Evolutionary conservation across 768 basidiomycete genomes (phyloP).

Genomic region (Leccinum longicurvipes): DNA sequence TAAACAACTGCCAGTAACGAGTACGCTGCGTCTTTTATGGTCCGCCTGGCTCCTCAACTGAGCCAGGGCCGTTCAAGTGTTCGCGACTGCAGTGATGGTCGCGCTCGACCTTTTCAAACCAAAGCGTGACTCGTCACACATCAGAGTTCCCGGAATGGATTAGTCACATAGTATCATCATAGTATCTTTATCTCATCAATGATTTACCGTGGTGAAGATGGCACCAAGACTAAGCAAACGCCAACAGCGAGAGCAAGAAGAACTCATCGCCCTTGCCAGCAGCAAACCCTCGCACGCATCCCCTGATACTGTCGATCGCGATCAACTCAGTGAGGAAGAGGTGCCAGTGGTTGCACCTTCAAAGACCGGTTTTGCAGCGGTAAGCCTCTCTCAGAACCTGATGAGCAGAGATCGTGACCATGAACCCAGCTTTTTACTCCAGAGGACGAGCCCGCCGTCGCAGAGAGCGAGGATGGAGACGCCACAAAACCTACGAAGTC

Average conservation of each 20-base stretch:
- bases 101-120: too few species aligned
- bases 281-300: slow-evolving; percentile 18
- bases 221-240: slow-evolving; percentile 77
- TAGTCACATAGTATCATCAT: too few species aligned
- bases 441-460: slow-evolving; percentile 23
- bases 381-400: slow-evolving; percentile 24
- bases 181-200: too few species aligned
- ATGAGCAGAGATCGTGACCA: slow-evolving; percentile 18
- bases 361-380: slow-evolving; percentile 43
- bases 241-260: slow-evolving; percentile 82
- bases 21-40: too few species aligned
- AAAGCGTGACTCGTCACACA: too few species aligned
- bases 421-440: slow-evolving; percentile 41
- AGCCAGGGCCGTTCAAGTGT: too few species aligned
- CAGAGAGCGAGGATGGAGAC: slow-evolving; percentile 25
- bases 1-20: too few species aligned
- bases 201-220: slow-evolving; percentile 52
- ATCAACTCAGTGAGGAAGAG: slow-evolving; percentile 40
- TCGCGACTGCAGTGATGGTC: too few species aligned
- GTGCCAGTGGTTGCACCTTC: slow-evolving; percentile 1
- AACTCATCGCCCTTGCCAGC: slow-evolving; percentile 56
- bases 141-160: too few species aligned
- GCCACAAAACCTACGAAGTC: slow-evolving; percentile 12
- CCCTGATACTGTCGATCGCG: slow-evolving; percentile 9
- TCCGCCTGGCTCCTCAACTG: too few species aligned